Conservation (phyloP, 2,329 filamentous ascomycete genomes). For the Dothistroma septosporum region DNA sequence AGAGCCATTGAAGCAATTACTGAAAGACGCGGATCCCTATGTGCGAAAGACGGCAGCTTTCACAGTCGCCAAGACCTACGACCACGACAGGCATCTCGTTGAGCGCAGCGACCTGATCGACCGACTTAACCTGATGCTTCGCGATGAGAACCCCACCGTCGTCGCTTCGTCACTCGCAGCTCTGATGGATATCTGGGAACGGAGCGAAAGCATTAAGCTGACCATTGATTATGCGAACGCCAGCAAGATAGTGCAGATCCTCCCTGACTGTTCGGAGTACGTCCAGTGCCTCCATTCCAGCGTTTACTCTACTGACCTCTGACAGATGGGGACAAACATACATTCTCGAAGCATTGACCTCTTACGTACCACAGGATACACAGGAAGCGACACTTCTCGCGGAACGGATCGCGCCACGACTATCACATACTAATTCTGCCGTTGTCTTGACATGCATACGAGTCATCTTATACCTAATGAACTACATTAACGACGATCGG, state of each 20-base stretch:
- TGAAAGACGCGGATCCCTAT: slow-evolving; percentile 86
- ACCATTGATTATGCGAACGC: slow-evolving; percentile 97
- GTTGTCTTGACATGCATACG: slow-evolving; percentile 95
- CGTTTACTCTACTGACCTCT: slow-evolving; percentile 13
- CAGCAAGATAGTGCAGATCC: slow-evolving; percentile 94
- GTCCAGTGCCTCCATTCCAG: slow-evolving; percentile 33
- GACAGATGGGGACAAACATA: slow-evolving; percentile 95
- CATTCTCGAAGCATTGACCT: slow-evolving; percentile 95
- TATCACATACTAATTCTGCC: slow-evolving; percentile 94
- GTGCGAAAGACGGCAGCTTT: slow-evolving; percentile 96
- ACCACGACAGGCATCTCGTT: slow-evolving; percentile 86
- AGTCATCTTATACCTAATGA: slow-evolving; percentile 96
- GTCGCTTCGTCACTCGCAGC: slow-evolving; percentile 89
- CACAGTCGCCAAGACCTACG: slow-evolving; percentile 95
- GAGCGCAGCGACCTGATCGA: slow-evolving; percentile 91
- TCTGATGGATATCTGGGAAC: slow-evolving; percentile 97
- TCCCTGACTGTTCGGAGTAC: slow-evolving; percentile 95
- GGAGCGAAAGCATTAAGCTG: slow-evolving; percentile 93
- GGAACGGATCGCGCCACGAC: slow-evolving; percentile 87
- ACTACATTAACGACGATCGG: slow-evolving; percentile 91
- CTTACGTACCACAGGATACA: slow-evolving; percentile 89
- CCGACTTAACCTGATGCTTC: slow-evolving; percentile 78
- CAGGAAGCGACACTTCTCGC: slow-evolving; percentile 83
- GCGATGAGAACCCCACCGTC: slow-evolving; percentile 95
- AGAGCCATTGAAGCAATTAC: slow-evolving; percentile 73